Percentiles rank a stretch among this genome's conserved stretches.
phyloP scores from a whole-genome alignment of 2,329 filamentous ascomycete genomes.

The Simplicillium sp. region DNA sequence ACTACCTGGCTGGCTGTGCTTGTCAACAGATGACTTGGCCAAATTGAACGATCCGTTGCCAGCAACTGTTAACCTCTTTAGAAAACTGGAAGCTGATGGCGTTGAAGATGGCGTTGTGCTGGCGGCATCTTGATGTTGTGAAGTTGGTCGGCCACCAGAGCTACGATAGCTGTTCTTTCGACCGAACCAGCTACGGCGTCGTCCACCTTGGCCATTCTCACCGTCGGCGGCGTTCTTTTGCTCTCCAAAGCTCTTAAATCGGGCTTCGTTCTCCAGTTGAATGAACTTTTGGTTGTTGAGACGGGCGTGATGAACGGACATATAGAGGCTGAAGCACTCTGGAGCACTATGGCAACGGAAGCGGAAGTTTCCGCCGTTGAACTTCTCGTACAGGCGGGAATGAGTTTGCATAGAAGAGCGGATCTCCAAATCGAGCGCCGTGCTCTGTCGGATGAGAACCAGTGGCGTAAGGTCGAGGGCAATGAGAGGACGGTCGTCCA shows the following conservation, averaged over 20 bases:
- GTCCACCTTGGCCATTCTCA: slow-evolving; percentile 35
- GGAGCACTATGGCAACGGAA: slow-evolving; percentile 70
- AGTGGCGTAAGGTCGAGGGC: slow-evolving; percentile 84
- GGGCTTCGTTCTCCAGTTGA: slow-evolving; percentile 55
- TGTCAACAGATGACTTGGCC: slow-evolving; percentile 64
- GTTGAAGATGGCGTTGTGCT: slow-evolving; percentile 51
- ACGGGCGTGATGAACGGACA: slow-evolving; percentile 76
- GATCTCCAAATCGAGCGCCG: slow-evolving; percentile 86
- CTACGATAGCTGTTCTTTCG: slow-evolving; percentile 57
- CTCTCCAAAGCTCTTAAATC: slow-evolving; percentile 62
- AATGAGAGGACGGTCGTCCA: slow-evolving; percentile 33
- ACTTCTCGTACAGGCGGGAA: slow-evolving; percentile 54
- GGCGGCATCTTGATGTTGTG: slow-evolving; percentile 63
- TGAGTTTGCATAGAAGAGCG: slow-evolving; percentile 71
- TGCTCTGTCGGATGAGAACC: slow-evolving; percentile 83
- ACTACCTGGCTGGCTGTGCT: slow-evolving; percentile 38
- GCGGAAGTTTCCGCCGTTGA: slow-evolving; percentile 70
- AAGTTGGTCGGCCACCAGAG: slow-evolving; percentile 46
- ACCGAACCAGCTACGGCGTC: slow-evolving; percentile 48
- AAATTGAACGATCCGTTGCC: slow-evolving; percentile 72
- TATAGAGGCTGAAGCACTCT: slow-evolving; percentile 77
- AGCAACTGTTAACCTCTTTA: slow-evolving; percentile 65
- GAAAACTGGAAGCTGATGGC: slow-evolving; percentile 68
- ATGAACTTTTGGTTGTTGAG: slow-evolving; percentile 90
- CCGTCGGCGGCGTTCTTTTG: slow-evolving; percentile 38